phyloP scores from a whole-genome alignment of 2,329 filamentous ascomycete genomes.

The Lachnellula occidentalis region DNA sequence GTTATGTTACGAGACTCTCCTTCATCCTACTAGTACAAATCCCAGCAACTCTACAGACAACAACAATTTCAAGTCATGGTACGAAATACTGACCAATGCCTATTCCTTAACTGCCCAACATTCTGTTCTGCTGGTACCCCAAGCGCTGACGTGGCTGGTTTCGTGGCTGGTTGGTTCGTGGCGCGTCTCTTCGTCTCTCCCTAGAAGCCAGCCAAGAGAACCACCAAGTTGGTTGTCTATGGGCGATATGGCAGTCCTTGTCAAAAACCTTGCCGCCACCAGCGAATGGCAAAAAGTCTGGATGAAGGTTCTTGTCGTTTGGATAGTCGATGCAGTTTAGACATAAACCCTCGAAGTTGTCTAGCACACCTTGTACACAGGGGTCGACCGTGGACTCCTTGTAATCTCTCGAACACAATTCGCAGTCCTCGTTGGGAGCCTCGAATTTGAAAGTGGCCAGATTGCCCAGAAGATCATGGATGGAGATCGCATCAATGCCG shows the following conservation, averaged over 20 bases:
- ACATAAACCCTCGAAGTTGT: slow-evolving; percentile 14
- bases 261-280: slow-evolving; percentile 1
- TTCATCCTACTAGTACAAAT: too few relatives aligned
- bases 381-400: not conserved
- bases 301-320: not conserved
- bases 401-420: not conserved
- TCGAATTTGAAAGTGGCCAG: slow-evolving; percentile 3
- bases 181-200: not conserved
- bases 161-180: too few relatives aligned
- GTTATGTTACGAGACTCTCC: too few relatives aligned
- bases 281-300: not conserved
- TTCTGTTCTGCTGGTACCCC: too few relatives aligned
- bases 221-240: slow-evolving; percentile 15
- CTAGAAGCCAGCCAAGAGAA: slow-evolving; percentile 7
- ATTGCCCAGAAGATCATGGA: not conserved
- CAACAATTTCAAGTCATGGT: too few relatives aligned
- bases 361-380: not conserved
- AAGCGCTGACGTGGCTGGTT: too few relatives aligned
- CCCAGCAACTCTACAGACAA: too few relatives aligned
- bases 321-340: slow-evolving; percentile 13
- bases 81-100: too few relatives aligned
- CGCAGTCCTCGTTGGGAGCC: not conserved
- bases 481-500: not conserved
- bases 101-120: too few relatives aligned
- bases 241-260: slow-evolving; percentile 4